A percentile compares a stretch with the other conserved stretches of the same genome.
Conservation (phyloP, 1,139 yeast species). For the Yamadazyma spencermartinsiae region DNA sequence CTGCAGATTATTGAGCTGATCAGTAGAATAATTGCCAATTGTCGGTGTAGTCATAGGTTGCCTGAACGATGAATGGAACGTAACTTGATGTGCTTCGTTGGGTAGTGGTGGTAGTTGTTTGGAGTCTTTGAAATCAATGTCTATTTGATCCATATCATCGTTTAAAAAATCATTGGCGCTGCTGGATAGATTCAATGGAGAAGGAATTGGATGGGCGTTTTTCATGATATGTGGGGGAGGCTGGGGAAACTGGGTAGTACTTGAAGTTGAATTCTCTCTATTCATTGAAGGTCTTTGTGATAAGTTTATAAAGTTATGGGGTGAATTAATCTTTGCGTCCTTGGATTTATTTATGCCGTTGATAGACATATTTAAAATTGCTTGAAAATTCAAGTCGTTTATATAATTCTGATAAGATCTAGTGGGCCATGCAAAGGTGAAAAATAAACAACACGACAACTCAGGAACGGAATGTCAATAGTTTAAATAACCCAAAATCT, state of each 20-base stretch:
- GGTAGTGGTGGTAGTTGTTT: conserved; percentile 5
- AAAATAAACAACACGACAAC: not conserved
- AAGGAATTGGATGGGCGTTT: conserved; percentile 13
- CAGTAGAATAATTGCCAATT: not conserved
- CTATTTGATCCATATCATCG: conserved; percentile 8
- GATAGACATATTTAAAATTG: not conserved
- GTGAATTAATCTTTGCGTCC: not conserved
- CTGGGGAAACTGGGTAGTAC: not conserved
- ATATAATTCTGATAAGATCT: not conserved
- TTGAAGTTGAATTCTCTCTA: not conserved
- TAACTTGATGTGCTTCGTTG: conserved; percentile 2
- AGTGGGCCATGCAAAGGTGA: not conserved
- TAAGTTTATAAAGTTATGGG: not conserved
- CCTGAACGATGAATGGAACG: not conserved
- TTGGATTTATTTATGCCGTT: conserved; percentile 2
- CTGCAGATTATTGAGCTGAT: not conserved
- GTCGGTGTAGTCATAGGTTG: conserved; percentile 2
- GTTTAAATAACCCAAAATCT: conserved; percentile 2
- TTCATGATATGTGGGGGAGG: conserved; percentile 7
- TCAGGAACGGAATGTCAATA: not conserved
- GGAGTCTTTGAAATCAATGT: conserved; percentile 8
- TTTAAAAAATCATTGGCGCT: conserved; percentile 9
- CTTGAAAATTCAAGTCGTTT: not conserved
- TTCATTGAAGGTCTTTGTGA: not conserved
- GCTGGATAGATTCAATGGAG: conserved; percentile 15